Conservation (phyloP, 1,284 basidiomycete species). For the Ceratobasidium sp. region DNA sequence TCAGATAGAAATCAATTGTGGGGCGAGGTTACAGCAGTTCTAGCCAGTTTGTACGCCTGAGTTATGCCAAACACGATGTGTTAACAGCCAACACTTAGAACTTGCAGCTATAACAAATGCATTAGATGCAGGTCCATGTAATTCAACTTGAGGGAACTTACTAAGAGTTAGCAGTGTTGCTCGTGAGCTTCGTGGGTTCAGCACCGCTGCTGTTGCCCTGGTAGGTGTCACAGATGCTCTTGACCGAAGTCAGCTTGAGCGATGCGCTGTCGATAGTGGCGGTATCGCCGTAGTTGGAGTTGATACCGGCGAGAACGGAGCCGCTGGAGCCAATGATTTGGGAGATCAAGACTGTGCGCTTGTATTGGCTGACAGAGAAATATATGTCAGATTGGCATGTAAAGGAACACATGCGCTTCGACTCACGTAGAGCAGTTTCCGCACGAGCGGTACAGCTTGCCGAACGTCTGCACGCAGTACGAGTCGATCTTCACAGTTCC, state of each 20-base stretch:
- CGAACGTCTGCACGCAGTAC: too few relatives aligned
- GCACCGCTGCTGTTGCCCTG: slow-evolving; percentile 41
- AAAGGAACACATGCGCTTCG: not conserved
- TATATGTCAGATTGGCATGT: not conserved
- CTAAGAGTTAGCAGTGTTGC: slow-evolving; percentile 42
- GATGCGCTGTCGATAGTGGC: slow-evolving; percentile 49
- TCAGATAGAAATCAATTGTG: not conserved
- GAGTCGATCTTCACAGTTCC: slow-evolving; percentile 45
- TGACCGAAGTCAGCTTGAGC: slow-evolving; percentile 23
- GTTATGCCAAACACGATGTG: not conserved
- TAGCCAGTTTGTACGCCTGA: not conserved
- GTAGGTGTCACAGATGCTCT: slow-evolving; percentile 33
- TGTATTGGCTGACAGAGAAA: slow-evolving; percentile 17
- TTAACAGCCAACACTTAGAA: slow-evolving; percentile 1
- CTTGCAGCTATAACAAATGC: slow-evolving; percentile 19
- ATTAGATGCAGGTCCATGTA: not conserved
- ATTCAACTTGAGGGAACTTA: not conserved
- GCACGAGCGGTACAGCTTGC: too few relatives aligned
- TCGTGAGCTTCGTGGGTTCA: slow-evolving; percentile 43
- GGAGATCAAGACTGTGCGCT: slow-evolving; percentile 29
- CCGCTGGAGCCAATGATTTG: slow-evolving; percentile 20
- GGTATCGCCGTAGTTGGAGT: slow-evolving; percentile 49
- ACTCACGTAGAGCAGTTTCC: slow-evolving; percentile 46
- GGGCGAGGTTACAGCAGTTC: not conserved
- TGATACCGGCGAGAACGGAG: slow-evolving; percentile 20